Percentiles rank a stretch among this genome's conserved stretches.
These are phyloP conservation scores for Mycena vitilis DNA, from an alignment of 768 basidiomycete genomes.

Conservation along the genomic window DNA sequence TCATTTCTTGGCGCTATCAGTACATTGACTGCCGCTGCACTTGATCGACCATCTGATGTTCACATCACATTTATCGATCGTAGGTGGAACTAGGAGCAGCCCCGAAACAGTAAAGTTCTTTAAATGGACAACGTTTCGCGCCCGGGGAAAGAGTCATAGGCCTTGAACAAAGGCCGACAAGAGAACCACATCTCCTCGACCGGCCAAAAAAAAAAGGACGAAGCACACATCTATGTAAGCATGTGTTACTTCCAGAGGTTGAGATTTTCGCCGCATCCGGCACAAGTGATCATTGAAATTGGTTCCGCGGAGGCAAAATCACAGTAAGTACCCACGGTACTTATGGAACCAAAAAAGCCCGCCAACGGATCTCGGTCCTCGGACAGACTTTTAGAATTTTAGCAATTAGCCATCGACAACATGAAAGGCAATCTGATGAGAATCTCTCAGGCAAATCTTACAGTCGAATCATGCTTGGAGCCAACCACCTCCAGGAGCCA, in stretches of 20 bases:
- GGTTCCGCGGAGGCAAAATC: constrained; percentile 34
- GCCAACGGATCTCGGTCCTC: constrained; percentile 31
- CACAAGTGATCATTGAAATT: background rate
- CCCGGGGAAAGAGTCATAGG: constrained; percentile 11
- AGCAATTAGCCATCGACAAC: constrained; percentile 26
- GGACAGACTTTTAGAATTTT: constrained; percentile 29
- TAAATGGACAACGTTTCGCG: constrained; percentile 15
- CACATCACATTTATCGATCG: constrained; percentile 24
- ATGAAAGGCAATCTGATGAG: constrained; percentile 34
- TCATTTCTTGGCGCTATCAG: constrained; percentile 12
- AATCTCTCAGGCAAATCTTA: constrained; percentile 27
- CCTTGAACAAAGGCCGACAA: background rate
- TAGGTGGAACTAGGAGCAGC: constrained; percentile 15
- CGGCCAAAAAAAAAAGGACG: constrained; percentile 15
- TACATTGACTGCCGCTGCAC: constrained; percentile 6
- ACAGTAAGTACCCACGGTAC: constrained; percentile 16
- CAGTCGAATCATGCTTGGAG: constrained; percentile 27
- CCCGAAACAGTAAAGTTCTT: constrained; percentile 16
- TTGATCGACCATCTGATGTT: constrained; percentile 22
- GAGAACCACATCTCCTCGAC: background rate
- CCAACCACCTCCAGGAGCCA: constrained; percentile 36
- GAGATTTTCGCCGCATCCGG: constrained; percentile 3
- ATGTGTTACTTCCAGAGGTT: constrained; percentile 19
- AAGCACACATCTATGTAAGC: constrained; percentile 18
- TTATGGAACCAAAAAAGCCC: constrained; percentile 3